Evolutionary conservation across 352 stramenopile genomes (phyloP).

Genomic region (Globisporangium camurandrum): DNA sequence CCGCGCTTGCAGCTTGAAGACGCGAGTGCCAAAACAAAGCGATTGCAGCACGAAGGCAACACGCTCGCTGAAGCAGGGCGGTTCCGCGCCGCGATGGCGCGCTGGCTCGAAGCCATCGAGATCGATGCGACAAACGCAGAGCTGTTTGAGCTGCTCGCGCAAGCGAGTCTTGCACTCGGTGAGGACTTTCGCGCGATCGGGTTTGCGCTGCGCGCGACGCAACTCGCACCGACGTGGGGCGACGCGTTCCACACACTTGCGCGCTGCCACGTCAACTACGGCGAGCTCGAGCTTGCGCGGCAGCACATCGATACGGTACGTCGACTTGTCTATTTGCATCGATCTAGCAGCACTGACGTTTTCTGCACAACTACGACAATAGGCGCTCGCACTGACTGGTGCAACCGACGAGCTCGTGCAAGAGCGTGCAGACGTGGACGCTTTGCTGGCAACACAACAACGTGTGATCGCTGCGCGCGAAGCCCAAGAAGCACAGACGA

Average conservation of each 20-base stretch:
- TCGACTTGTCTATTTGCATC: background rate
- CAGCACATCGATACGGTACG: conserved; percentile 40
- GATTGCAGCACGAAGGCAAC: conserved; percentile 72
- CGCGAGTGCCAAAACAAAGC: conserved; percentile 34
- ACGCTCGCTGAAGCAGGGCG: conserved; percentile 56
- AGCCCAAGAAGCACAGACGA: conserved; percentile 23
- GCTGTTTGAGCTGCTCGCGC: conserved; percentile 62
- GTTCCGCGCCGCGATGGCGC: conserved; percentile 53
- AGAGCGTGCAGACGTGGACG: conserved; percentile 43
- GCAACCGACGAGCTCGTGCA: conserved; percentile 31
- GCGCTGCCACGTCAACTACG: conserved; percentile 71
- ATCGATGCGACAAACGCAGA: conserved; percentile 36
- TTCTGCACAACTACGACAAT: background rate
- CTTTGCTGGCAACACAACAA: conserved; percentile 27
- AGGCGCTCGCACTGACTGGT: conserved; percentile 43
- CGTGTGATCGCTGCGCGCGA: conserved; percentile 34
- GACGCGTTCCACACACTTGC: conserved; percentile 66
- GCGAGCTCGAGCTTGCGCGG: conserved; percentile 58
- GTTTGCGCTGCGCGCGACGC: conserved; percentile 45
- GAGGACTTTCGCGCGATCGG: conserved; percentile 75
- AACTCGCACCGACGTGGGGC: conserved; percentile 49
- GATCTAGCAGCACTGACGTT: background rate
- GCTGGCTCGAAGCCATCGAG: conserved; percentile 54
- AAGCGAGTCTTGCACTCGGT: conserved; percentile 57
- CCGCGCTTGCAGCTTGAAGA: conserved; percentile 48